Conservation (phyloP, 352 stramenopile species). For the Globisporangium cederbergense region DNA sequence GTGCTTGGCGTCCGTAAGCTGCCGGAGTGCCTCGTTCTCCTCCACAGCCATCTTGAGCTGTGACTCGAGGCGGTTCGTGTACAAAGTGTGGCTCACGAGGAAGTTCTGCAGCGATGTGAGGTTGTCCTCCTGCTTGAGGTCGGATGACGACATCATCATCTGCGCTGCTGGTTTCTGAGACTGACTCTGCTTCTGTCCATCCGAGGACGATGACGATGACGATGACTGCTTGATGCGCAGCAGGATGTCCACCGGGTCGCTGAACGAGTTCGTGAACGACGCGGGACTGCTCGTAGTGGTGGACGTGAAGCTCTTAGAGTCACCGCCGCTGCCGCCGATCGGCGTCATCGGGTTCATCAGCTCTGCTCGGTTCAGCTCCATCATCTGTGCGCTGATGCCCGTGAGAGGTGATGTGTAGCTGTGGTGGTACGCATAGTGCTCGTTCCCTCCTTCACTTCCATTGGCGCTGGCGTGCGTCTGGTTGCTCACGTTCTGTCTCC, state of each 20-base stretch:
- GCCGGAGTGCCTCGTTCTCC: conserved; percentile 57
- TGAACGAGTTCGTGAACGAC: conserved; percentile 58
- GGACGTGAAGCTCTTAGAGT: conserved; percentile 10
- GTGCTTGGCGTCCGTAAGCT: conserved; percentile 46
- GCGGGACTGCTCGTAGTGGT: conserved; percentile 11
- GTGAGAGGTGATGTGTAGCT: conserved; percentile 17
- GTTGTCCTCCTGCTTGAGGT: conserved; percentile 37
- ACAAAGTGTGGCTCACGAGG: conserved; percentile 59
- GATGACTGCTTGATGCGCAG: conserved; percentile 78
- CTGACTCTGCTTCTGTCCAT: conserved; percentile 19
- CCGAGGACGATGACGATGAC: conserved; percentile 19
- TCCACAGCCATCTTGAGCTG: conserved; percentile 64
- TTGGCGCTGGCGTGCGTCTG: conserved; percentile 9
- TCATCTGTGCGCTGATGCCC: conserved; percentile 8
- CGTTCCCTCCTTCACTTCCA: conserved; percentile 22
- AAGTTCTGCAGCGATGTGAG: conserved; percentile 69
- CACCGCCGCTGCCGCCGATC: conserved; percentile 10
- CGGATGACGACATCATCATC: conserved; percentile 21
- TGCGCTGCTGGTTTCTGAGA: conserved; percentile 2
- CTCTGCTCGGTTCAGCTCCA: conserved; percentile 25
- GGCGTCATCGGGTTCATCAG: conserved; percentile 20
- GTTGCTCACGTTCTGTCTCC: conserved; percentile 36
- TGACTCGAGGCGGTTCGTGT: conserved; percentile 72
- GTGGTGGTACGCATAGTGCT: conserved; percentile 25
- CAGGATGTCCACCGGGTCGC: conserved; percentile 71